Evolutionary conservation across 1,284 basidiomycete species (phyloP), one percentile per base, ranked within the genome.

Genomic region (Fistulinella cinereoalba): DNA sequence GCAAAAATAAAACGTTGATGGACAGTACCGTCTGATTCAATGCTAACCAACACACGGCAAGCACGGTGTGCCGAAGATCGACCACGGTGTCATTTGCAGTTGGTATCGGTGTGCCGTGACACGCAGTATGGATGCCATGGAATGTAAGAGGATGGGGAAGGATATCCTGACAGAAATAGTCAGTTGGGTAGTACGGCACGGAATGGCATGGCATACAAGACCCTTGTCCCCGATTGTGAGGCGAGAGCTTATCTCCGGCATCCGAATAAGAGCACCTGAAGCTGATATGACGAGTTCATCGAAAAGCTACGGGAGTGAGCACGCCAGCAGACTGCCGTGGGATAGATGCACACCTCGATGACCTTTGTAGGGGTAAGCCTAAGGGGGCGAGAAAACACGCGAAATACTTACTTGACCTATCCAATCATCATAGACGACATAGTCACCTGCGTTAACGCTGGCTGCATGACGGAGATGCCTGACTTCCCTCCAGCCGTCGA

Each of bases 1-100:
- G 49, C 10, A 49, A 39, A 34, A 24, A 4, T 36, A 40, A 23
- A 37, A 45, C 4, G 37, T 6, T 10, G 18, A 44, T 13, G 16
- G 41, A 23, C 66, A 80, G 52, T 60, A 91, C 91, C 44, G 77
- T 79, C 73, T 95, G 93, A 58, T 92, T 94, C 49, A 95, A 73
- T 13, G 91, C 93, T 12, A 95, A 75, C 93, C 93, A 97, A 39
- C 85, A 81, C 53, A 97, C 72, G 19, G 85, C 89, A 47, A 93
- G 76, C 27, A 89, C 83, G 11, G 82, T 85, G 47, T 92, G 92
- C 56, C 80, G 81, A 32, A 95, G 79, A 22, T 81, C 76, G 22
- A 94, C 73, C 19, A 92, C 86, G 2, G 78, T 81, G 51, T 87
- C 85, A 18, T 72, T 57, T 39, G 65, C 58, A 41, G 70, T 70